Evolutionary conservation across 176 grass and related monocot genomes (phyloP), one percentile per base, ranked within the genome.

Genomic region (Eleusine coracana): DNA sequence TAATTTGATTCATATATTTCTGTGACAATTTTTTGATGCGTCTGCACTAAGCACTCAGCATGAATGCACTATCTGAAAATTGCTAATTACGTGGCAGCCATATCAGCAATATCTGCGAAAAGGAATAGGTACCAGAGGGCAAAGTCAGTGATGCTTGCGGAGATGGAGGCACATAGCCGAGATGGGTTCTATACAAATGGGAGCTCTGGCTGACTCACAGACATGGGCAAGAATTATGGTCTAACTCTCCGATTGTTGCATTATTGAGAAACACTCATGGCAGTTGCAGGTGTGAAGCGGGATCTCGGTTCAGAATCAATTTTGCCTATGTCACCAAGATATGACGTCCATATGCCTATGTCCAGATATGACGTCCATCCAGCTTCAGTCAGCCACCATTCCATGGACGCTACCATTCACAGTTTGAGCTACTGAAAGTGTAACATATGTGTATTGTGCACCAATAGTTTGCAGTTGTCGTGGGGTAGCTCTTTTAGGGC

Each of bases 111-210:
- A 59, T 88, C 96, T 3, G 93, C 93, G 13, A 99, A 99, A 88
- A 88, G 96, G 85, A 99, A 99, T 68, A 90, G 96, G 83, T 99
- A 99, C 51, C 96, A 99, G 48, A 90, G 93, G 80, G 92, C 92
- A 3, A 99, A 99, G 71, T 97, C 91, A 1, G 86, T 99, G 69
- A 99, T 99, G 93, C 91, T 96, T 29, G 86, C 94, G 44, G 96
- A 99, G 70, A 93, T 99, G 91, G 96, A 99, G 67, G 91, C 78
- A 66, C 86, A 95, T 80, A 81, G 41, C 75, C 82, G 87, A 5
- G 92, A 92, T 29, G 87, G 89, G 68, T 86, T 94, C 78, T 85
- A 90, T 64, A 82, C 78, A 18, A 92, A 87, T 6, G 85, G 78
- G 37, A 85, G 82, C 81, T 39, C 73, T 63, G 76, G 74, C 38